Conservation (phyloP, 2,329 filamentous ascomycete genomes). For the Colletotrichum musae region DNA sequence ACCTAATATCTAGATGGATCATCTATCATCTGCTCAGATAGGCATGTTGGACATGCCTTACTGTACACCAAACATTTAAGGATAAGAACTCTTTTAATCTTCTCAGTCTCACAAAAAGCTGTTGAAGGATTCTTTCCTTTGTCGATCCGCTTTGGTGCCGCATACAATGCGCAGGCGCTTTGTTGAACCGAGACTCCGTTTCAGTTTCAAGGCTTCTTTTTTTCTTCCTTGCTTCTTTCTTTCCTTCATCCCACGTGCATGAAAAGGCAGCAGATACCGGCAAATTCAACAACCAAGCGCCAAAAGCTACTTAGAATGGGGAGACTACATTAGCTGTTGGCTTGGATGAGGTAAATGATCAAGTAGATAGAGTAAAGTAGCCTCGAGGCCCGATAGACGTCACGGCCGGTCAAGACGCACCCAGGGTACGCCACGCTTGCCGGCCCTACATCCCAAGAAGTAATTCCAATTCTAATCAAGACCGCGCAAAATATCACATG, state of each 20-base stretch:
- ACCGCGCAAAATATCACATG: conserved; percentile 8
- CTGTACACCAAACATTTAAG: too few species aligned
- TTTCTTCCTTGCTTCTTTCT: too few species aligned
- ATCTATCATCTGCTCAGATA: too few species aligned
- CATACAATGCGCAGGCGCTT: conserved; percentile 1
- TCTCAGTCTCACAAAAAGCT: neutral
- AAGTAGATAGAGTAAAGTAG: conserved; percentile 2
- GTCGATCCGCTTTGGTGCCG: conserved; percentile 1
- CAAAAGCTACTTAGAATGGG: conserved; percentile 8
- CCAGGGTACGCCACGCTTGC: neutral
- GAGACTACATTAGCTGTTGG: conserved; percentile 6
- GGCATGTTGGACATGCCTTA: too few species aligned
- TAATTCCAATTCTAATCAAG: conserved; percentile 3
- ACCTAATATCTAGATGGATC: too few species aligned
- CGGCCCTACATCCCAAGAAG: conserved; percentile 2
- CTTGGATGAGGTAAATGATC: conserved; percentile 10
- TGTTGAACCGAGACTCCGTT: conserved; percentile 6
- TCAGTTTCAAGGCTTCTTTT: conserved; percentile 15
- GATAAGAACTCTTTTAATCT: too few species aligned
- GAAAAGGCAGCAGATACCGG: neutral
- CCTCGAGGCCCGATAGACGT: conserved; percentile 8
- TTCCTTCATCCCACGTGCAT: too few species aligned
- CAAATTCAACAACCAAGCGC: neutral
- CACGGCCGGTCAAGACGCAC: conserved; percentile 5
- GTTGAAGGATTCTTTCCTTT: neutral